Evolutionary conservation across 164 flowering plant genomes (phyloP).

Genomic region (Vitis rotundifolia): DNA sequence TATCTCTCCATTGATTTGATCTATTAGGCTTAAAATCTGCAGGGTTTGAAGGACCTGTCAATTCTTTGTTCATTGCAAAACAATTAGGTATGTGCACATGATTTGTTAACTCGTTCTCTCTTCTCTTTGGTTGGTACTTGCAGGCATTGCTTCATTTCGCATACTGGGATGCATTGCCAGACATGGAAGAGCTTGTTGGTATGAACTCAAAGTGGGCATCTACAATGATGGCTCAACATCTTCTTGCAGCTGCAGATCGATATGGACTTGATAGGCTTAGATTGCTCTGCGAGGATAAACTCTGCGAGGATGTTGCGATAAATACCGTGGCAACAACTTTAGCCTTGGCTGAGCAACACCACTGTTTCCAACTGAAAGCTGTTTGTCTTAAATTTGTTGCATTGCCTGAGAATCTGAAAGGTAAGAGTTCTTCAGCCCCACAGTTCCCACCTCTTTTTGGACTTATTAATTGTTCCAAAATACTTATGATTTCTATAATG

Average conservation of each 20-base stretch:
- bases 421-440: constrained; percentile 21
- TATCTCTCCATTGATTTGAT: not conserved
- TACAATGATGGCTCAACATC: constrained; percentile 86
- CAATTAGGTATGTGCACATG: not conserved
- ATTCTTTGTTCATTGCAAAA: too few relatives aligned
- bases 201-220: constrained; percentile 78
- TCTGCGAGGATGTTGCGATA: constrained; percentile 83
- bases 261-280: constrained; percentile 91
- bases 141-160: constrained; percentile 89
- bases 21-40: not conserved
- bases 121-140: constrained; percentile 12
- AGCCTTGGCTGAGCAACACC: constrained; percentile 99
- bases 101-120: not conserved
- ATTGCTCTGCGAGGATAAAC: constrained; percentile 79
- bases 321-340: constrained; percentile 92
- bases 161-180: constrained; percentile 86
- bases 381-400: constrained; percentile 88
- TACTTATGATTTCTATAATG: too few relatives aligned
- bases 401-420: constrained; percentile 63
- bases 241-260: constrained; percentile 95
- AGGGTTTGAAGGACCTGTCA: too few relatives aligned
- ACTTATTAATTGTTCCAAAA: too few relatives aligned
- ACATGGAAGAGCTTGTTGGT: constrained; percentile 80
- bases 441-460: too few relatives aligned
- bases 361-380: constrained; percentile 77